A percentile compares a stretch with the other conserved stretches of the same genome.
Conservation (phyloP, 1,284 basidiomycete genomes). For the Stereum hirsutum region DNA sequence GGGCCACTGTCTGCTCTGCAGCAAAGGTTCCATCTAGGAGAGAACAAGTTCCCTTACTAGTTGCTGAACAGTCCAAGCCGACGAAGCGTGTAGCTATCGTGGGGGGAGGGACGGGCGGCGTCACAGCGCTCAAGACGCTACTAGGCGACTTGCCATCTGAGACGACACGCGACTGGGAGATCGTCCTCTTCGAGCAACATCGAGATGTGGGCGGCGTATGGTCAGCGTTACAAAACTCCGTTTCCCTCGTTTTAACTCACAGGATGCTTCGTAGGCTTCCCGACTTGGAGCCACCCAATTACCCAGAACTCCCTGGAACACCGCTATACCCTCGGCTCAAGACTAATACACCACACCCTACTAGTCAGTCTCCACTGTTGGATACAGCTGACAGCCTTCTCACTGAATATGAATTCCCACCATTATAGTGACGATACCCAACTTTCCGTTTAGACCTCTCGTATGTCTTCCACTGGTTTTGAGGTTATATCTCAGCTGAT, state of each 20-base stretch:
- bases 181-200: slow-evolving; percentile 44
- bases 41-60: not conserved
- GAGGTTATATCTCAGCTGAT: no score
- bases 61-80: not conserved
- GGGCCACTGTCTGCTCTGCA: no score
- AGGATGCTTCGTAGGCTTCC: slow-evolving; percentile 24
- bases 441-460: slow-evolving; percentile 39
- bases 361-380: slow-evolving; percentile 12
- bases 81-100: slow-evolving; percentile 43
- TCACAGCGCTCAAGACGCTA: slow-evolving; percentile 40
- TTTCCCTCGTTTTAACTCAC: no score
- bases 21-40: no score
- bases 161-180: slow-evolving; percentile 28
- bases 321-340: slow-evolving; percentile 44
- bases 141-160: slow-evolving; percentile 33
- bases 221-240: slow-evolving; percentile 14
- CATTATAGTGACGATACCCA: slow-evolving; percentile 37
- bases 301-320: slow-evolving; percentile 41
- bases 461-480: no score
- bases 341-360: slow-evolving; percentile 44
- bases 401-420: not conserved
- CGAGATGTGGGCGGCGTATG: slow-evolving; percentile 42
- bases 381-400: not conserved
- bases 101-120: slow-evolving; percentile 43
- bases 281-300: slow-evolving; percentile 28